Conservation (phyloP, 139 green algal species). For the Limnomonas spitsbergensis region DNA sequence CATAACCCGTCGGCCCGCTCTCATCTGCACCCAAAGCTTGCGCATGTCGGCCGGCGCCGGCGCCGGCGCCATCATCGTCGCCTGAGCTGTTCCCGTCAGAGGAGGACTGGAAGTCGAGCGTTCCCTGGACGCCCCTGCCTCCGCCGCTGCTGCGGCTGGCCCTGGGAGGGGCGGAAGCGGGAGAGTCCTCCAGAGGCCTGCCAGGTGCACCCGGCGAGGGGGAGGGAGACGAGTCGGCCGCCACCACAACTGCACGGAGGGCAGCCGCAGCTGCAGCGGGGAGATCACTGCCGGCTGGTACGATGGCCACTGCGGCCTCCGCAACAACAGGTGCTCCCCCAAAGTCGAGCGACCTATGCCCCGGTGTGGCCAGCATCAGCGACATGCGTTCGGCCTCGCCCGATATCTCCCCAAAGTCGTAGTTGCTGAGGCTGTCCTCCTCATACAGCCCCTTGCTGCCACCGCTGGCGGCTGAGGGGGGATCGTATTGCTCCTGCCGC, state of each 20-base stretch:
- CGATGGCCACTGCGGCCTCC: too few relatives aligned
- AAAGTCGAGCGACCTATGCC: too few relatives aligned
- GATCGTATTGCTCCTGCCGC: too few relatives aligned
- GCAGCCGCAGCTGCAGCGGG: neutral
- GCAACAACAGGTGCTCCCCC: too few relatives aligned
- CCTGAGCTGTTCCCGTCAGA: neutral
- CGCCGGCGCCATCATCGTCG: neutral
- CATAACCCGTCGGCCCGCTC: too few relatives aligned
- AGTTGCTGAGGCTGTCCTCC: neutral
- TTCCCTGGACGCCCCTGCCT: neutral
- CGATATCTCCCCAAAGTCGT: neutral
- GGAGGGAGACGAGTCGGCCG: neutral
- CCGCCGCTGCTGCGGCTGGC: neutral
- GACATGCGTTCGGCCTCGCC: neutral
- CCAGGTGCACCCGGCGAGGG: neutral
- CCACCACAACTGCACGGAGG: neutral
- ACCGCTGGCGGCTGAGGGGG: too few relatives aligned
- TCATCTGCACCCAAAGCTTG: too few relatives aligned
- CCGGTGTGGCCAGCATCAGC: neutral
- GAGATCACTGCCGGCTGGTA: too few relatives aligned
- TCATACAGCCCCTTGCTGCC: neutral
- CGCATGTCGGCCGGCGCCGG: too few relatives aligned
- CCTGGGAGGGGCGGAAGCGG: neutral
- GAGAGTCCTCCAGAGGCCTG: neutral
- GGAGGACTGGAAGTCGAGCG: neutral